A percentile compares a stretch with the other conserved stretches of the same genome.
Evolutionary conservation across 2,329 filamentous ascomycete genomes (phyloP).

Genomic region (Diaporthe citriasiana): DNA sequence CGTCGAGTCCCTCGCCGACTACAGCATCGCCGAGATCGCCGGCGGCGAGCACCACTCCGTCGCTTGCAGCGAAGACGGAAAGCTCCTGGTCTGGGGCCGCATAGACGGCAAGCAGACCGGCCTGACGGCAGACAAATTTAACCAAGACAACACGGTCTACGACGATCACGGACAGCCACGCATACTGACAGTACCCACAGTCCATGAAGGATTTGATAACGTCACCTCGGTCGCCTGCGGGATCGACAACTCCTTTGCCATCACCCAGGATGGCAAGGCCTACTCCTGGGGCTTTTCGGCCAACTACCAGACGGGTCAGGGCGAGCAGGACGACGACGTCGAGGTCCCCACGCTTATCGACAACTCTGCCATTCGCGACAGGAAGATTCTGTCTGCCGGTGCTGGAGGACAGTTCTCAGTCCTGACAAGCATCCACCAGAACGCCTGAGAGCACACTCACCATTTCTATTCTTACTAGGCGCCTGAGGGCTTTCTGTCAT

Average conservation of each 20-base stretch:
- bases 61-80: conserved; percentile 69
- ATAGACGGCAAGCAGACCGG: conserved; percentile 70
- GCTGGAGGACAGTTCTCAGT: conserved; percentile 89
- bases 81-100: conserved; percentile 73
- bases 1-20: conserved; percentile 74
- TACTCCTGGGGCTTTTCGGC: conserved; percentile 86
- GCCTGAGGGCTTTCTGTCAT: not conserved
- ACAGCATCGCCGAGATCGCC: conserved; percentile 76
- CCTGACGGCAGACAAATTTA: conserved; percentile 68
- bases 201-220: conserved; percentile 69
- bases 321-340: conserved; percentile 80
- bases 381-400: conserved; percentile 82
- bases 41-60: conserved; percentile 82
- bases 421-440: conserved; percentile 62
- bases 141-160: conserved; percentile 71
- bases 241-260: conserved; percentile 80
- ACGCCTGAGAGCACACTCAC: not conserved
- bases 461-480: not conserved
- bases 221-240: conserved; percentile 72
- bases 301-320: conserved; percentile 85
- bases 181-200: conserved; percentile 77
- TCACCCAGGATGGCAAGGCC: conserved; percentile 77
- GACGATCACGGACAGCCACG: conserved; percentile 77
- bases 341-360: conserved; percentile 83
- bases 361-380: conserved; percentile 84